phyloP scores from a whole-genome alignment of 257 asterid genomes.

The Solanum gandarillasii region DNA sequence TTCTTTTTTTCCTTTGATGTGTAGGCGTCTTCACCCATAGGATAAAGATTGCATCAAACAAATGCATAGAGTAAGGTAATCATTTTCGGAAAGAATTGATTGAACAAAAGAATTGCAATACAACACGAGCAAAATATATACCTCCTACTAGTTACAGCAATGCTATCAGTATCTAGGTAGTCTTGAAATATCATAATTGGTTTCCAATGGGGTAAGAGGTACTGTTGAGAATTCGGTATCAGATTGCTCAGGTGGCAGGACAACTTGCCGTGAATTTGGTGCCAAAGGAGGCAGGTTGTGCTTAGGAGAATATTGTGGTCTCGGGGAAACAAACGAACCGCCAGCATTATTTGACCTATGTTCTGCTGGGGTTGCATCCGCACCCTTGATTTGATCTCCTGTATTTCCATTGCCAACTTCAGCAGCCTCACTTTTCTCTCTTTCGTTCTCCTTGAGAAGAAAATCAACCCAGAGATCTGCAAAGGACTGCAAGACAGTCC shows the following conservation, averaged over 20 bases:
- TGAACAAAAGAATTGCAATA: conserved; percentile 9
- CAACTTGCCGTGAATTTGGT: conserved; percentile 27
- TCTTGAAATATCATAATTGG: conserved; percentile 35
- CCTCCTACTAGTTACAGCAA: conserved; percentile 19
- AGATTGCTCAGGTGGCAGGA: conserved; percentile 28
- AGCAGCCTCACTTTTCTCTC: conserved; percentile 55
- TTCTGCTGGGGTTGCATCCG: conserved; percentile 20
- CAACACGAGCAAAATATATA: conserved; percentile 10
- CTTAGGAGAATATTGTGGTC: conserved; percentile 23
- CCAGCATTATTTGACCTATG: conserved; percentile 9
- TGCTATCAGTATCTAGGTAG: conserved; percentile 38
- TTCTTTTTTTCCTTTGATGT: neutral
- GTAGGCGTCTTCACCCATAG: neutral
- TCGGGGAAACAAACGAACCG: conserved; percentile 7
- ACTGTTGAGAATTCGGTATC: conserved; percentile 87
- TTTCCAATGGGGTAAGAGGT: conserved; percentile 65
- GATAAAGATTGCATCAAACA: neutral
- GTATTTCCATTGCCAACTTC: conserved; percentile 22
- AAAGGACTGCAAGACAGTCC: conserved; percentile 52
- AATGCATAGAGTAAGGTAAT: neutral
- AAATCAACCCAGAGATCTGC: conserved; percentile 98
- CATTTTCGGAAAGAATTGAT: neutral
- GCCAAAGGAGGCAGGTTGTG: conserved; percentile 29
- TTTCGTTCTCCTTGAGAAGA: conserved; percentile 78
- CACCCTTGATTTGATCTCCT: conserved; percentile 23